phyloP scores from a whole-genome alignment of 2,329 filamentous ascomycete species.

The Alternaria sp. region DNA sequence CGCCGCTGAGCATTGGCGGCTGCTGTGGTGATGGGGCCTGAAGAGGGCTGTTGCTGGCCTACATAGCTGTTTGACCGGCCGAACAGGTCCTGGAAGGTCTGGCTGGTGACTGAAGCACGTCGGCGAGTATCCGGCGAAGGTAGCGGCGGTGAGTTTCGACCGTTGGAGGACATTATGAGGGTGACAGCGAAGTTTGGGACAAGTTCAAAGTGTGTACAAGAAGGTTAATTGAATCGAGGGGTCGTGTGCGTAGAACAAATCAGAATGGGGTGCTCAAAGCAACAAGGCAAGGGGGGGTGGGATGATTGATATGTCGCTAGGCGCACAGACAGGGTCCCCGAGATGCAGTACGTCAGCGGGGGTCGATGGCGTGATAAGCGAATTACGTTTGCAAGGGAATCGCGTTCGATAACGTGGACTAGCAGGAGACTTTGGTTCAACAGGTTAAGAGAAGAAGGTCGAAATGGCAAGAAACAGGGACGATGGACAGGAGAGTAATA shows the following conservation, averaged over 20 bases:
- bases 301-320: constrained; percentile 29
- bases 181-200: constrained; percentile 1
- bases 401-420: constrained; percentile 25
- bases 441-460: constrained; percentile 16
- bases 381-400: constrained; percentile 20
- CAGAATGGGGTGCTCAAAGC: constrained; percentile 17
- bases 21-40: constrained; percentile 59
- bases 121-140: constrained; percentile 51
- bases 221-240: constrained; percentile 2
- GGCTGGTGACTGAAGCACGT: constrained; percentile 59
- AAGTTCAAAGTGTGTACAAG: constrained; percentile 17
- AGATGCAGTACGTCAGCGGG: constrained; percentile 35
- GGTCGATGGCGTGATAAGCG: constrained; percentile 40
- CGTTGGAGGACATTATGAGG: constrained; percentile 48
- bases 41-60: constrained; percentile 46
- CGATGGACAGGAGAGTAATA: constrained; percentile 37
- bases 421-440: constrained; percentile 10
- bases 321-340: constrained; percentile 34
- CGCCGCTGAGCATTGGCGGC: constrained; percentile 60
- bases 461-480: constrained; percentile 17
- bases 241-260: constrained; percentile 4
- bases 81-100: constrained; percentile 61
- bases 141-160: constrained; percentile 52
- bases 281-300: constrained; percentile 24
- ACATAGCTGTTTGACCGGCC: constrained; percentile 49